Evolutionary conservation across 73 alveolate genomes (phyloP), one percentile per base, ranked within the genome.

Genomic region (Paramecium tetraurelia): DNA sequence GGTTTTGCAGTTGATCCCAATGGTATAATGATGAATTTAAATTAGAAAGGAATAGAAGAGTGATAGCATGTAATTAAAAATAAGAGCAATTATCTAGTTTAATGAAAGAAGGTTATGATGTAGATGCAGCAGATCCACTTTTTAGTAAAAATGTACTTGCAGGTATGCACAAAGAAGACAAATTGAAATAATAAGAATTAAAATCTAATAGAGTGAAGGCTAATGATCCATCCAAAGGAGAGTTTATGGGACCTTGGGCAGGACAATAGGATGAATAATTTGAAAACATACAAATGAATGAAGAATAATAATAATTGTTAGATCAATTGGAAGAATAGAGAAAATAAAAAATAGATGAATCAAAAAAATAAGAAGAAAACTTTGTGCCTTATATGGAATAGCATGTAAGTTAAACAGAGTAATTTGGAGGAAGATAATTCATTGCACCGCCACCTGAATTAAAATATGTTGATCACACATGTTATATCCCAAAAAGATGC

Each of bases 231-330:
- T 80, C 95, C 27, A 89, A 95, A 18, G 89, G 92, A 11, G 96
- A 94, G 41, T 98, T 93, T 88, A 77, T 92, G 72, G 99, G 99
- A 0, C 99, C 99, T 3, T 98, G 99, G 99, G 99, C 99, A 20
- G 93, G 93, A 59, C 11, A 95, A 92, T 27, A 83, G 92, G 72
- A 95, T 93, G 98, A 96, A 57, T 92, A 96, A 86, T 93, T 92
- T 69, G 95, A 92, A 58, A 90, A 90, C 86, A 95, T 85, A 4
- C 94, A 95, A 31, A 93, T 95, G 35, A 93, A 80, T 75, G 98
- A 96, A 29, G 98, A 96, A 86, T 86, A 92, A 43, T 89, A 96
- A 85, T 59, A 85, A 86, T 72, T 86, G 5, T 69, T 93, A 38
- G 96, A 93, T 33, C 93, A 95, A 87, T 92, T 92, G n/a, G 93